phyloP scores from a whole-genome alignment of 2,329 filamentous ascomycete species.

The Cytospora leucostoma region DNA sequence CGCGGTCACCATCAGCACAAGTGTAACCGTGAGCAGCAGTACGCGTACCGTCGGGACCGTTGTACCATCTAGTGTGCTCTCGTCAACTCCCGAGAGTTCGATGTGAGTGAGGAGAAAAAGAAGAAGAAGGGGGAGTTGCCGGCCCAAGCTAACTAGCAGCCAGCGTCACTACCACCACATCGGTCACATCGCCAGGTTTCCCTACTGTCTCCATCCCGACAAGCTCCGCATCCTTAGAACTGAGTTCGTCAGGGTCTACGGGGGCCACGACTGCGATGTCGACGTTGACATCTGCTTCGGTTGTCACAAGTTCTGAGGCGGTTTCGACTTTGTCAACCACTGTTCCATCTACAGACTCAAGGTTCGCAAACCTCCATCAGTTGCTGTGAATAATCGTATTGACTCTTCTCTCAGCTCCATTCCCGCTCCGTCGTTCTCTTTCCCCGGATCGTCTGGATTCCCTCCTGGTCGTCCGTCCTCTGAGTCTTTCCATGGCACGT shows the following conservation, averaged over 20 bases:
- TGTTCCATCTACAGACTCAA: conserved; percentile 8
- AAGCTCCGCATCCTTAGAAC: conserved; percentile 6
- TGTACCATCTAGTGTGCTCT: background rate
- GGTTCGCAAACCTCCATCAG: conserved; percentile 5
- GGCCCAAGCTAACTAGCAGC: background rate
- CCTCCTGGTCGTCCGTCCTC: background rate
- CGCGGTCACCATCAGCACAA: background rate
- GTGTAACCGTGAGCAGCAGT: conserved; percentile 2
- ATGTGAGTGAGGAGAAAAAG: conserved; percentile 7
- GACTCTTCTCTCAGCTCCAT: conserved; percentile 5
- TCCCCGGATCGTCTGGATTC: background rate
- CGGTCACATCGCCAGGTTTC: conserved; percentile 2
- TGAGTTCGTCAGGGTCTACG: background rate
- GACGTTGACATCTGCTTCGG: conserved; percentile 5
- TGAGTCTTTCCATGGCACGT: background rate
- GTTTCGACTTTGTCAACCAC: conserved; percentile 10
- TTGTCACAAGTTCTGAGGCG: conserved; percentile 12
- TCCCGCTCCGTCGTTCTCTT: background rate
- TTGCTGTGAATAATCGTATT: background rate
- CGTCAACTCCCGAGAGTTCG: background rate
- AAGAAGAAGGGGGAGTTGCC: background rate
- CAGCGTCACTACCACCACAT: conserved; percentile 4
- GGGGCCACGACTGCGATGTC: conserved; percentile 1
- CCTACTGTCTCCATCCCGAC: conserved; percentile 6
- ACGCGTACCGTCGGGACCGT: background rate